Conservation (phyloP, 176 grass and related monocot species). For the Triticum monococcum region DNA sequence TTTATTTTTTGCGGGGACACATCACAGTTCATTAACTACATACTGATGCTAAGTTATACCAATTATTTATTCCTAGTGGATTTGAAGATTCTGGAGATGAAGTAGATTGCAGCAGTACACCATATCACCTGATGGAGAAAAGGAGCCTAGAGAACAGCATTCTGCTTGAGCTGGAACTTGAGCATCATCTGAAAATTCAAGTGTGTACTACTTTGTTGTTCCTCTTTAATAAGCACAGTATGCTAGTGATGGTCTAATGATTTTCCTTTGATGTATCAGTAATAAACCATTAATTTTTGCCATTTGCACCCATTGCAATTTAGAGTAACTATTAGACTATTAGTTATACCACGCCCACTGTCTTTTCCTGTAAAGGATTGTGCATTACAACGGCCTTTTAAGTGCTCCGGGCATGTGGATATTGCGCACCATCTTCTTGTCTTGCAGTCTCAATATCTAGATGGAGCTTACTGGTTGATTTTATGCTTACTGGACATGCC, state of each 20-base stretch:
- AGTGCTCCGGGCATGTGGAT: background rate
- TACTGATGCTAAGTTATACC: background rate
- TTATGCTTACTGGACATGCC: background rate
- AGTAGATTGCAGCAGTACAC: constrained; percentile 19
- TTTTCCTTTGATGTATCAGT: background rate
- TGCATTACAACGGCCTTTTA: background rate
- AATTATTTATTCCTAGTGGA: constrained; percentile 45
- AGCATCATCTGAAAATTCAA: constrained; percentile 66
- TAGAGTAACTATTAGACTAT: background rate
- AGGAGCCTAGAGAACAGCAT: constrained; percentile 58
- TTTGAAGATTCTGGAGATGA: constrained; percentile 57
- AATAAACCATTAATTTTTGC: background rate
- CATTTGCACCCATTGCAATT: background rate
- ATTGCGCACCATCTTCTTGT: constrained; percentile 6
- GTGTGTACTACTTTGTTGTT: constrained; percentile 37
- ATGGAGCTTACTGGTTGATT: background rate
- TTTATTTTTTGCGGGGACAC: background rate
- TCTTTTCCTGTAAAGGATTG: constrained; percentile 3
- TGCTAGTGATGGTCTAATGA: background rate
- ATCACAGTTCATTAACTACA: background rate
- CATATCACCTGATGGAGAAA: constrained; percentile 70
- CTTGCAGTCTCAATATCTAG: background rate
- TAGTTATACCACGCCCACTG: background rate
- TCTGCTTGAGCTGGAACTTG: constrained; percentile 69
- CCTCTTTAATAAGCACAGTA: background rate